A percentile compares a stretch with the other conserved stretches of the same genome.
Conservation (phyloP, 345 rosid species). For the Bretschneidera sinensis region DNA sequence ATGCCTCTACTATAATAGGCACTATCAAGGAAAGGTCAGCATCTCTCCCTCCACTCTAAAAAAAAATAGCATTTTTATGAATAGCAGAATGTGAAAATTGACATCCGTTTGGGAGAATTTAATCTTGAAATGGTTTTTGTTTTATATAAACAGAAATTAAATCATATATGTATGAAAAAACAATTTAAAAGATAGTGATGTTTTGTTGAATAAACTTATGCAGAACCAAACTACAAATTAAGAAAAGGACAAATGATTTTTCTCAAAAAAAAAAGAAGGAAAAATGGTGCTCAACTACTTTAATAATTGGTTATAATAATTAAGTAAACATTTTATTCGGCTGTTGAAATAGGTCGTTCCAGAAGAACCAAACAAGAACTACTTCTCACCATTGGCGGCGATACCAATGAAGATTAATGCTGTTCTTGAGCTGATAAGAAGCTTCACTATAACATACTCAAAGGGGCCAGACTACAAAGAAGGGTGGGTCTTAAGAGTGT, state of each 20-base stretch:
- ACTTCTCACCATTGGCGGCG: conserved; percentile 28
- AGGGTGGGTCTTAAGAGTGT: conserved; percentile 30
- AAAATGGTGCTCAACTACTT: not conserved
- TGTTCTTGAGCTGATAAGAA: conserved; percentile 45
- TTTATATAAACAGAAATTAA: too few species aligned
- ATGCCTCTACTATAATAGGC: conserved; percentile 46
- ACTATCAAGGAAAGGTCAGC: conserved; percentile 40
- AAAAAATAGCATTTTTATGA: too few species aligned
- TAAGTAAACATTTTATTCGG: not conserved
- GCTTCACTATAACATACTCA: conserved; percentile 37
- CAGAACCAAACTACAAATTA: too few species aligned
- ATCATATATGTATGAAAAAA: too few species aligned
- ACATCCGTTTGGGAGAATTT: too few species aligned
- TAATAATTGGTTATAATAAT: not conserved
- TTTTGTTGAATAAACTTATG: too few species aligned
- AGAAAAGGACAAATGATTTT: too few species aligned
- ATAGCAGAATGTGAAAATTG: too few species aligned
- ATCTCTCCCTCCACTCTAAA: too few species aligned
- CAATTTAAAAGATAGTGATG: not conserved
- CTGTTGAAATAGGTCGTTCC: conserved; percentile 31
- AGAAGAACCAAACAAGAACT: conserved; percentile 51
- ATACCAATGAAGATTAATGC: conserved; percentile 31
- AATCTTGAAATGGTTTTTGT: too few species aligned
- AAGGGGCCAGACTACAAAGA: conserved; percentile 36
- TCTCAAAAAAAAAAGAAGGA: too few species aligned